Evolutionary conservation across 2,329 filamentous ascomycete species (phyloP), one percentile per base, ranked within the genome.

Genomic region (Phialocephala subalpina): DNA sequence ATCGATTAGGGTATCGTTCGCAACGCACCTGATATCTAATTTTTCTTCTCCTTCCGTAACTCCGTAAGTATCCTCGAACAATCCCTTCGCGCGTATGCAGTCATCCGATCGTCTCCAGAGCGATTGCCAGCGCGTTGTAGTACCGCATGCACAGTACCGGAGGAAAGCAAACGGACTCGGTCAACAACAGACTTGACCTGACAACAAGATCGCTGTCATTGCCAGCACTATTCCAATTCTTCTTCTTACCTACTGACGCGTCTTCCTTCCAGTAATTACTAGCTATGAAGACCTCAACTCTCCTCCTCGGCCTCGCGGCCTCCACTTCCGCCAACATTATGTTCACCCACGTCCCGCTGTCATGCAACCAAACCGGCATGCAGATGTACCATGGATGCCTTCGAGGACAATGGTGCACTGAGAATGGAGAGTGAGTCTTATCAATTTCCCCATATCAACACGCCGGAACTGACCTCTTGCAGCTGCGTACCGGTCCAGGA

Each of bases 271-370:
- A 53, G 49, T 29, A 53, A 64, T 68, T 58, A 59, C 58, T 33
- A 64, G 72, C 35, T 53, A 77, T 77, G 75, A 77, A 73, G 68
- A 45, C 65, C 59, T 47, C 65, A 40, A 56, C 72, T 62, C 59
- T 75, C 58, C 69, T 72, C 56, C 66, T 76, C 7, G 74, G 68
- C 70, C 71, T 81, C 63, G 77, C 75, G 61, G 76, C 76, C 60
- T 67, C 79, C 18, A 75, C 76, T 22, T 74, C 75, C 6, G 82
- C 81, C 62, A 85, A 84, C 72, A 84, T 85, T 73, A 79, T 81
- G 66, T 83, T 84, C 73, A 73, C 75, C 42, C 80, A 80, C 76
- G 80, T 82, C 9, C 78, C 82, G 58, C 79, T 83, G 25, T 77
- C 66, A 3, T 85, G 83, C 73, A 73, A 80, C 60, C 70, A 71